Evolutionary conservation across 139 green algal genomes (phyloP), one percentile per base, ranked within the genome.

Genomic region (Coelastrella sp.): DNA sequence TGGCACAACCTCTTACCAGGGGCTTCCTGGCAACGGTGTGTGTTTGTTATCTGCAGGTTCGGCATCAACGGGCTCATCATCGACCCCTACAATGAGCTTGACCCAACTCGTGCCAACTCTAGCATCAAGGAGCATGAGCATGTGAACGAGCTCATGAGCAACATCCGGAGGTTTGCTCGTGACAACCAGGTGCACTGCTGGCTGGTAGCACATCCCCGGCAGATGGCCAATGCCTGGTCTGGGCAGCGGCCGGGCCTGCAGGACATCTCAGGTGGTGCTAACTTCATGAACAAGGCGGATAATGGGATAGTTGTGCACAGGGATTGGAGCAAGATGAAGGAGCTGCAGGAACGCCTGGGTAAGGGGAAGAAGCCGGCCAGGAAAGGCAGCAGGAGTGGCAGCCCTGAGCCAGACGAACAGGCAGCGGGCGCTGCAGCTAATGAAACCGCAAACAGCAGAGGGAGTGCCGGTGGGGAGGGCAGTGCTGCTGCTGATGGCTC

Each of bases 261-360:
- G 58, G 97, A 99, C 95, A 99, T 99, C 90, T 96, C 91, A 64
- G 98, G 98, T 68, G 97, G 93, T 0, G 98, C 98, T 19, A 97
- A 99, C 93, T 99, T 99, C 94, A 96, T 98, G 89, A 99, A 99
- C 94, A 99, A 99, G 93, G 94, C 95, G 32, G 98, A 99, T 94
- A 98, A 97, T 90, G 98, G 97, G 57, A 96, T 99, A 23, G 96
- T 99, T 10, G 93, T 99, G 59, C 97, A 99, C 95, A 65, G 87
- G 47, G 56, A 91, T 19, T 91, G 87, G 87, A 71, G 47, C 61
- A 64, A 79, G 86, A 64, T 90, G 11, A 85, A 80, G 47, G 86
- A 90, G 76, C 59, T 90, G 86, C 60, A 86, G 86, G 8, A 90
- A 6, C 10, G 76, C 4, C 74, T 58, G 5, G 76, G 60, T 32